Percentiles rank a stretch among this genome's conserved stretches.
Evolutionary conservation across 306 rosid species (phyloP).

Genomic region (Astragalus glycyphyllos): DNA sequence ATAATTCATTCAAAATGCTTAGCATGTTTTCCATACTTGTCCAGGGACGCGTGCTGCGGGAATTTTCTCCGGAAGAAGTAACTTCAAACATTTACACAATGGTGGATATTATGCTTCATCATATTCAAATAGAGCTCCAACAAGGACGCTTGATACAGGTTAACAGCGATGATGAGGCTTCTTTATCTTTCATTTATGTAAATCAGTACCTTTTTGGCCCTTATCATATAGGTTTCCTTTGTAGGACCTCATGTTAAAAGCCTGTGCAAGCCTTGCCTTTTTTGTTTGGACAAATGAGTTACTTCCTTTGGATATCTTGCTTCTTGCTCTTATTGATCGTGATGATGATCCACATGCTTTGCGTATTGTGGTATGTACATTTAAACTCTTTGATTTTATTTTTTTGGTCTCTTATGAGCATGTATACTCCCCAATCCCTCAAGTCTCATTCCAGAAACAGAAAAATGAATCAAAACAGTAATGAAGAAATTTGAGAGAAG

Average conservation of each 20-base stretch:
- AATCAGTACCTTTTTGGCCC: constrained; percentile 22
- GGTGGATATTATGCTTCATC: constrained; percentile 97
- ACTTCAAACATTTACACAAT: constrained; percentile 89
- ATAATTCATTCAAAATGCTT: background rate
- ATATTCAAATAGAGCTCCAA: constrained; percentile 89
- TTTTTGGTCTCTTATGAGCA: constrained; percentile 14
- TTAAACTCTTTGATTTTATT: constrained; percentile 30
- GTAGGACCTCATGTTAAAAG: constrained; percentile 84
- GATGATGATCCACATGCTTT: constrained; percentile 99
- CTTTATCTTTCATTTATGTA: constrained; percentile 32
- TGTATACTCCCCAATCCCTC: background rate
- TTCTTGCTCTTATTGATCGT: constrained; percentile 92
- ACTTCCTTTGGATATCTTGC: constrained; percentile 96
- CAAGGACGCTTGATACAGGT: constrained; percentile 90
- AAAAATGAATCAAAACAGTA: constrained; percentile 3
- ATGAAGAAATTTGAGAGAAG: constrained; percentile 17
- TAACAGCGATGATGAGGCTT: constrained; percentile 23
- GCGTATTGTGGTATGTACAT: constrained; percentile 81
- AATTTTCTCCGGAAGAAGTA: constrained; percentile 93
- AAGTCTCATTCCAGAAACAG: constrained; percentile 15
- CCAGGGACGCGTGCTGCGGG: constrained; percentile 91
- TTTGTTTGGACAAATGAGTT: constrained; percentile 92
- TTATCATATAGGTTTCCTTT: constrained; percentile 39
- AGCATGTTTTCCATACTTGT: constrained; percentile 37
- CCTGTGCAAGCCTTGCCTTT: constrained; percentile 82